Conservation (phyloP, 192 early-diverging fungal genomes). For the Entophlyctis luteolus region DNA sequence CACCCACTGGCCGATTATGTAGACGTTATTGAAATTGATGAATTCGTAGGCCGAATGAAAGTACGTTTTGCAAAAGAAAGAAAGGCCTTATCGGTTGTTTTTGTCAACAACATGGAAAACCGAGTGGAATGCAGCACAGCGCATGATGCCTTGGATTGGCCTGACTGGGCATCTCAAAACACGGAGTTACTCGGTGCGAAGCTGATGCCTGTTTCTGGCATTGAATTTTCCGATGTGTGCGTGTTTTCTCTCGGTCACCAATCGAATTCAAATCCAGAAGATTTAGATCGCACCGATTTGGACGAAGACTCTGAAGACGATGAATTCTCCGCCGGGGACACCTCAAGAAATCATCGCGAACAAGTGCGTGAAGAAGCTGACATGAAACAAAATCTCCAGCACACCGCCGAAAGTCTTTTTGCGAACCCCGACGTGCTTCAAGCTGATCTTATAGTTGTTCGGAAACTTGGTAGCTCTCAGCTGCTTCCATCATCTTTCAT, state of each 20-base stretch:
- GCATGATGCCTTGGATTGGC: constrained; percentile 5
- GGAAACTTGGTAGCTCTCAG: neutral
- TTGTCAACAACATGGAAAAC: constrained; percentile 10
- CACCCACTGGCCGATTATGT: neutral
- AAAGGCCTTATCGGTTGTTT: neutral
- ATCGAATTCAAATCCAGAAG: neutral
- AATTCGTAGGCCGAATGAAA: neutral
- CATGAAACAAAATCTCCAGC: neutral
- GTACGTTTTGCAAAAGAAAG: neutral
- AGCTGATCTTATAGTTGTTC: constrained; percentile 1
- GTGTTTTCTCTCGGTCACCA: neutral
- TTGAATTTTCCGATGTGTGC: constrained; percentile 1
- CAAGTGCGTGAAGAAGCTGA: neutral
- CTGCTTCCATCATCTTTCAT: constrained; percentile 11
- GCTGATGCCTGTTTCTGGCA: neutral
- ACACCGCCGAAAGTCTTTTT: neutral
- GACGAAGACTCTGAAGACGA: too few relatives aligned
- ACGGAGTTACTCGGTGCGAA: neutral
- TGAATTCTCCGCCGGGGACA: too few relatives aligned
- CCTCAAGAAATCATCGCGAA: too few relatives aligned
- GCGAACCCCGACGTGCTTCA: neutral
- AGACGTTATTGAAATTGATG: neutral
- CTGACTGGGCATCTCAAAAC: constrained; percentile 7
- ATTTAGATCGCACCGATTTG: too few relatives aligned
- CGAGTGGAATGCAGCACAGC: neutral